phyloP scores from a whole-genome alignment of 768 basidiomycete genomes.

The Macrolepiota albuminosa region DNA sequence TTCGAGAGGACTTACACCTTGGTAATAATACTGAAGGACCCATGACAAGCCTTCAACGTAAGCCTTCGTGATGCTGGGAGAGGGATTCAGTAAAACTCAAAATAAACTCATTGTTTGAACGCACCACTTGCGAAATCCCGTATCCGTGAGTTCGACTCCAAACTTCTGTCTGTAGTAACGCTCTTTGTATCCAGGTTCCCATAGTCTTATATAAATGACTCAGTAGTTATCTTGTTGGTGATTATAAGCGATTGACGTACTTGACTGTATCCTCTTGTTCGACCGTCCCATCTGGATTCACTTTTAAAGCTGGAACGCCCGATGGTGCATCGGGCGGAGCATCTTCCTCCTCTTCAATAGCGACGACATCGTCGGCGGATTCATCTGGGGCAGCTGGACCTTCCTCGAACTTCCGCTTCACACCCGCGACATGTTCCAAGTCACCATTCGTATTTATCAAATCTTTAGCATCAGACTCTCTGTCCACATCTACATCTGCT shows the following conservation, averaged over 20 bases:
- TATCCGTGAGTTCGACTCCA: constrained; percentile 64
- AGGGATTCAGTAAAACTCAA: neutral
- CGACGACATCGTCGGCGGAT: constrained; percentile 39
- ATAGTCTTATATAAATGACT: constrained; percentile 53
- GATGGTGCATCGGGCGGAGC: constrained; percentile 34
- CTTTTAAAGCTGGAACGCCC: constrained; percentile 56
- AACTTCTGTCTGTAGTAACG: constrained; percentile 96
- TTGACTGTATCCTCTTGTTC: constrained; percentile 92
- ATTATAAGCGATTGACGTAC: constrained; percentile 41
- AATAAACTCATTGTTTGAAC: constrained; percentile 18
- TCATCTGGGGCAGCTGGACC: constrained; percentile 34
- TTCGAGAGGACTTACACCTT: constrained; percentile 62
- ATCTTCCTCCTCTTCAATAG: constrained; percentile 50
- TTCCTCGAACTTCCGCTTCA: constrained; percentile 48
- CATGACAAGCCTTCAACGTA: constrained; percentile 95
- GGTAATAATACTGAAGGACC: constrained; percentile 98
- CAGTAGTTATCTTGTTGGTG: neutral
- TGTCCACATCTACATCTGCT: constrained; percentile 27
- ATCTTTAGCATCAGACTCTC: constrained; percentile 25
- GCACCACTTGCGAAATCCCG: constrained; percentile 69
- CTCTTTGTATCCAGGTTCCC: constrained; percentile 94
- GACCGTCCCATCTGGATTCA: constrained; percentile 89
- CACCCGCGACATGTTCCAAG: constrained; percentile 20
- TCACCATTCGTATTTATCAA: constrained; percentile 17
- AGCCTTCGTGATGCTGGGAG: constrained; percentile 61